These are phyloP conservation scores for Talaromyces sp. DNA, from an alignment of 2,329 filamentous ascomycete genomes.

Conservation along the genomic window DNA sequence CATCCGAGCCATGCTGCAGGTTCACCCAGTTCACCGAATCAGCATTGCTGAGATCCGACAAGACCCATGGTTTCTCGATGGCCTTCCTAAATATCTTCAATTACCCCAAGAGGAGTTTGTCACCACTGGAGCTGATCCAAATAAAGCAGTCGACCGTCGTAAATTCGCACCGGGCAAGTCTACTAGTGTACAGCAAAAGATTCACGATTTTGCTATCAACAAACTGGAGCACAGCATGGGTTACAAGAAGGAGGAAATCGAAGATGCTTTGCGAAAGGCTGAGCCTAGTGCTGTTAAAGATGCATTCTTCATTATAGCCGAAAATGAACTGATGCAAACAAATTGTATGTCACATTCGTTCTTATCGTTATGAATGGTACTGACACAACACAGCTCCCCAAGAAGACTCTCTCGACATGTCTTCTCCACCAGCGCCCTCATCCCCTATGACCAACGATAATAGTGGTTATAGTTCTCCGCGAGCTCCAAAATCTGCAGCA, in stretches of 20 bases:
- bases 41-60: slow-evolving; percentile 90
- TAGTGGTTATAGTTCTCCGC: slow-evolving; percentile 21
- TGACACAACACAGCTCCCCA: slow-evolving; percentile 29
- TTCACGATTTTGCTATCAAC: slow-evolving; percentile 87
- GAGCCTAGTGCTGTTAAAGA: slow-evolving; percentile 99
- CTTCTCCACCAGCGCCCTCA: slow-evolving; percentile 19
- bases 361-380: slow-evolving; percentile 17
- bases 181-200: slow-evolving; percentile 75
- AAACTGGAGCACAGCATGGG: slow-evolving; percentile 99
- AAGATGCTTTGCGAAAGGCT: slow-evolving; percentile 84
- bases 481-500: slow-evolving; percentile 19
- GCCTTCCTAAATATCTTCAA: slow-evolving; percentile 80
- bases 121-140: slow-evolving; percentile 89
- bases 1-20: slow-evolving; percentile 90
- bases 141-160: slow-evolving; percentile 80
- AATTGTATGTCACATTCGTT: slow-evolving; percentile 65
- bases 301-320: slow-evolving; percentile 94
- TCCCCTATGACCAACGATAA: slow-evolving; percentile 30
- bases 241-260: slow-evolving; percentile 89
- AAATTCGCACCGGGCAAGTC: slow-evolving; percentile 77
- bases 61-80: slow-evolving; percentile 90
- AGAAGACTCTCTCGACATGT: slow-evolving; percentile 30
- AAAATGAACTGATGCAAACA: slow-evolving; percentile 95
- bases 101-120: slow-evolving; percentile 87
- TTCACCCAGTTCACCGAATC: slow-evolving; percentile 90